Percentiles rank a stretch among this genome's conserved stretches.
Conservation (phyloP, 805 yeast species). For the Cyberlindnera saturnus region DNA sequence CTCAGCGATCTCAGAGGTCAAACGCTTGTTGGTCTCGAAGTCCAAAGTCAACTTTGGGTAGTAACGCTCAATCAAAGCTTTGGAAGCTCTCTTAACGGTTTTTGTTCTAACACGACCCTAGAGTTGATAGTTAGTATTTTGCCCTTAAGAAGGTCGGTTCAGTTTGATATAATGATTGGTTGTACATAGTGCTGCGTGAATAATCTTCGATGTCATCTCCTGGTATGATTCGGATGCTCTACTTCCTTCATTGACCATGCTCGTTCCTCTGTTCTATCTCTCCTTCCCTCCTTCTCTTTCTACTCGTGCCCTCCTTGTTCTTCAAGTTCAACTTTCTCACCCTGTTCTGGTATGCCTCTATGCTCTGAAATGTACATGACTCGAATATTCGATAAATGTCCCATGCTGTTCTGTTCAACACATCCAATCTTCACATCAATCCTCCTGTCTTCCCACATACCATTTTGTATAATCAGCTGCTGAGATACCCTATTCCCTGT, state of each 20-base stretch:
- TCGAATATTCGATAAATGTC: background rate
- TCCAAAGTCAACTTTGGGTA: constrained; percentile 99
- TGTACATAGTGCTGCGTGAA: too few species aligned
- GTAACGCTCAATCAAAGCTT: constrained; percentile 98
- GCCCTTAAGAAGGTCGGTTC: too few species aligned
- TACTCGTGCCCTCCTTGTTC: too few species aligned
- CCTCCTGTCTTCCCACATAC: constrained; percentile 10
- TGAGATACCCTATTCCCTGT: constrained; percentile 1
- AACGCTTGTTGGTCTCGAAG: constrained; percentile 99
- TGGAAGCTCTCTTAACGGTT: constrained; percentile 99
- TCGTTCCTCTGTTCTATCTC: too few species aligned
- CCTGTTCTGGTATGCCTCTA: too few species aligned
- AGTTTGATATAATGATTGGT: too few species aligned
- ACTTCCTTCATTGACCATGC: too few species aligned
- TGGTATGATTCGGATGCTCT: too few species aligned
- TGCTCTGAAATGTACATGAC: too few species aligned
- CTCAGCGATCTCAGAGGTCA: constrained; percentile 96
- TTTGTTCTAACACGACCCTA: constrained; percentile 99
- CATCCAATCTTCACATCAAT: background rate
- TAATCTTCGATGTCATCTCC: too few species aligned
- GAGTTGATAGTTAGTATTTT: constrained; percentile 17
- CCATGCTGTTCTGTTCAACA: background rate
- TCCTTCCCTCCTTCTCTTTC: too few species aligned
- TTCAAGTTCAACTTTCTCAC: too few species aligned
- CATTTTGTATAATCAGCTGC: constrained; percentile 17